Evolutionary conservation across 352 stramenopile genomes (phyloP), one percentile per base, ranked within the genome.

Genomic region (Phytophthora tubulina): DNA sequence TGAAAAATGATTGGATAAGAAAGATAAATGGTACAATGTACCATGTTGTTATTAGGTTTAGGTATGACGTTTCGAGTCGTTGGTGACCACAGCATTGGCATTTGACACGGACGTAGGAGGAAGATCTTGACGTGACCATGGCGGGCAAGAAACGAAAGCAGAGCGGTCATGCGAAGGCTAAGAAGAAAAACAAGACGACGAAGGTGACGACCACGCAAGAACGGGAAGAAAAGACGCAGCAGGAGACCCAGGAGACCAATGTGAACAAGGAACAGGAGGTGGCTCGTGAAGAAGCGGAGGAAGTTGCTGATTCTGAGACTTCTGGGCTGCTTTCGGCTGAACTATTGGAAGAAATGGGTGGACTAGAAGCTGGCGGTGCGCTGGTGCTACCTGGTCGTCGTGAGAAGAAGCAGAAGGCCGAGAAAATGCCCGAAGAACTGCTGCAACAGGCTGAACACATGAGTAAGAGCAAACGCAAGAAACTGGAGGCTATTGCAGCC

Each of bases 381-480:
- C 55, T 96, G 60, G 85, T 92, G 50, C 77, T 95, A 15, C 70
- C 79, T 15, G 78, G 84, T 1, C 89, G 84, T 62, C 69, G 71
- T 10, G 80, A 84, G 61, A 84, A 83, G 51, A 82, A 83, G 38
- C 42, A 73, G 27, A 89, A 90, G 60, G 61, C 73, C 13, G 80
- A 90, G 30, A 70, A 78, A 54, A 62, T 92, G 10, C 69, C 80
- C 0, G 78, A 88, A 5, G 86, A 93, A 38, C 70, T 92, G 51
- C 39, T 96, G 55, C 59, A 92, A 50, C 74, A 89, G 50, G 86
- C 86, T 2, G 60, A 81, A 36, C 88, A 88, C 41, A 79, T 95
- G 76, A 95, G 85, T 68, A 93, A 92, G 65, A 84, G 75, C 52
- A 96, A 96, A 67, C 89, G 88, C 66, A 92, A 92, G 64, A 95